A percentile compares a stretch with the other conserved stretches of the same genome.
These are phyloP conservation scores for Pythium folliculosum DNA, from an alignment of 352 stramenopile genomes.

Conservation along the genomic window DNA sequence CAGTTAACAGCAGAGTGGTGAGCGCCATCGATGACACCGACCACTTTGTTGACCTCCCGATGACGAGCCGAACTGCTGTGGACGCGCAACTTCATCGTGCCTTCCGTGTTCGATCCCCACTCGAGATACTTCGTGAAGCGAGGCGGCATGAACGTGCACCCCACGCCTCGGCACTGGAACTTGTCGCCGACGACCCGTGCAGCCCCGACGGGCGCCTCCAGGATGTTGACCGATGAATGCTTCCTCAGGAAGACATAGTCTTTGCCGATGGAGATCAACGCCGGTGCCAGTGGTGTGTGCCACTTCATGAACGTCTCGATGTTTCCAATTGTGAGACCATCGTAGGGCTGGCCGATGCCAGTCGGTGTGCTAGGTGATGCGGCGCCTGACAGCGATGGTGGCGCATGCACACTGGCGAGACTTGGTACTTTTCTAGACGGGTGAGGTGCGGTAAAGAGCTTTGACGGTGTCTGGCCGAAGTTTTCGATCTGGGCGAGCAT, in stretches of 20 bases:
- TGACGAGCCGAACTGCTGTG: constrained; percentile 53
- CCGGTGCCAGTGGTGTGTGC: constrained; percentile 66
- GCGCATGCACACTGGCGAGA: constrained; percentile 12
- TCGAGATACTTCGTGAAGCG: constrained; percentile 79
- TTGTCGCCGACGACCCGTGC: constrained; percentile 64
- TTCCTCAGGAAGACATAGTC: constrained; percentile 81
- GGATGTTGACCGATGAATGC: constrained; percentile 33
- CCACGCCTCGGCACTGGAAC: constrained; percentile 47
- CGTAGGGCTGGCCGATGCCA: constrained; percentile 43
- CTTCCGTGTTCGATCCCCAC: constrained; percentile 45
- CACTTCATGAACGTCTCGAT: constrained; percentile 80
- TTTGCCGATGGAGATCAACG: constrained; percentile 73
- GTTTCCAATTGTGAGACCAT: constrained; percentile 55
- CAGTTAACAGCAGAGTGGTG: constrained; percentile 62
- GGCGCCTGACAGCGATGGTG: neutral
- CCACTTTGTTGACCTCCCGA: constrained; percentile 64
- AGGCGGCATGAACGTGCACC: constrained; percentile 62
- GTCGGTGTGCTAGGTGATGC: neutral
- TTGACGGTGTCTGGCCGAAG: constrained; percentile 88
- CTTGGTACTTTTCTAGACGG: constrained; percentile 59
- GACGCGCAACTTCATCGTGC: constrained; percentile 65
- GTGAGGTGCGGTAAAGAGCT: constrained; percentile 70
- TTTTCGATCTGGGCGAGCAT: constrained; percentile 92
- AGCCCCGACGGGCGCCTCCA: constrained; percentile 52
- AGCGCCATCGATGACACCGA: constrained; percentile 65